A percentile compares a stretch with the other conserved stretches of the same genome.
These are phyloP conservation scores for Baorangia bicolor DNA, from an alignment of 768 basidiomycete species.

Conservation along the genomic window DNA sequence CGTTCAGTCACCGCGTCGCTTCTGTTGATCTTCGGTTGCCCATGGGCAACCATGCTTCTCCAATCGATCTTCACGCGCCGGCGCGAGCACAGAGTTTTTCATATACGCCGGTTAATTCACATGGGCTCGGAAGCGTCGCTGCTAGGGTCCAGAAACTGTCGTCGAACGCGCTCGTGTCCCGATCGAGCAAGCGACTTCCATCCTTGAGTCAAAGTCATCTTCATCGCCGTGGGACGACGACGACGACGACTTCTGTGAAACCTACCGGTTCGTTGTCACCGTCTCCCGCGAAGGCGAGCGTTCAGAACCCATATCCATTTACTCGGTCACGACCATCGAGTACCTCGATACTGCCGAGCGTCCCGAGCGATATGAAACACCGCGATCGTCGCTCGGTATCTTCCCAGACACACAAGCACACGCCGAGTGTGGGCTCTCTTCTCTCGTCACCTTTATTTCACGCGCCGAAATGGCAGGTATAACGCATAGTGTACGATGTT, in stretches of 20 bases:
- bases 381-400: slow-evolving; percentile 5
- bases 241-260: background rate
- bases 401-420: slow-evolving; percentile 4
- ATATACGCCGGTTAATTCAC: background rate
- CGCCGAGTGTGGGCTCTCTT: background rate
- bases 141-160: slow-evolving; percentile 1
- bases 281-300: background rate
- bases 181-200: slow-evolving; percentile 17
- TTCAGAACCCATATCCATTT: background rate
- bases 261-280: background rate
- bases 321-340: background rate
- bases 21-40: slow-evolving; percentile 21
- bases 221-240: background rate
- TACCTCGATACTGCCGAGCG: background rate
- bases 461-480: slow-evolving; percentile 8
- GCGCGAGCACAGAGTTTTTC: slow-evolving; percentile 14
- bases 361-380: background rate
- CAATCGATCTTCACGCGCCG: slow-evolving; percentile 20
- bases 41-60: slow-evolving; percentile 17
- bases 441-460: background rate
- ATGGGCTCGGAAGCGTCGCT: slow-evolving; percentile 3
- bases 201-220: slow-evolving; percentile 12
- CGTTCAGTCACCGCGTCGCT: slow-evolving; percentile 13
- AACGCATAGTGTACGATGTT: background rate
- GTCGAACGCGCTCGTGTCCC: slow-evolving; percentile 3